phyloP scores from a whole-genome alignment of 2,329 filamentous ascomycete genomes.

The Pseudogymnoascus pannorum region DNA sequence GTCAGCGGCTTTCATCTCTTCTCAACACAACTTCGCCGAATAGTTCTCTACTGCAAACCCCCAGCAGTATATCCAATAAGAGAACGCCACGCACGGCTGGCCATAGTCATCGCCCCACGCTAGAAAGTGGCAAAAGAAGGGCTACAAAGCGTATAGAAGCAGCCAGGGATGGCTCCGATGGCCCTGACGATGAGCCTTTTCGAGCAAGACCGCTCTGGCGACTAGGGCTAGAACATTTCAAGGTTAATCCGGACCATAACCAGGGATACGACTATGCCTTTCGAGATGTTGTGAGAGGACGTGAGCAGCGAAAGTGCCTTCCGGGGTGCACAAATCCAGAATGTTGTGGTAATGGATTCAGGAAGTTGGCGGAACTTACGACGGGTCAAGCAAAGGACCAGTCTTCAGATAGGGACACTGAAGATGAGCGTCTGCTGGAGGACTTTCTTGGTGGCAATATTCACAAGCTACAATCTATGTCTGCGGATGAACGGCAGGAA shows the following conservation, averaged over 20 bases:
- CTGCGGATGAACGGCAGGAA: constrained; percentile 52
- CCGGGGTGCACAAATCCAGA: constrained; percentile 52
- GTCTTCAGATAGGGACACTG: constrained; percentile 20
- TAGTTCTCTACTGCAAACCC: neutral
- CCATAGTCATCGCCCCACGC: neutral
- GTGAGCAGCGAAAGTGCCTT: constrained; percentile 50
- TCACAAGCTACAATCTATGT: constrained; percentile 55
- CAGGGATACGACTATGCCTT: constrained; percentile 54
- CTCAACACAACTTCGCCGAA: neutral
- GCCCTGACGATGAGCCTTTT: constrained; percentile 30
- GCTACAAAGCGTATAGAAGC: neutral
- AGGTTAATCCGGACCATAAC: constrained; percentile 54
- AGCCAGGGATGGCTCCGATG: constrained; percentile 7
- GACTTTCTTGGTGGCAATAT: constrained; percentile 47
- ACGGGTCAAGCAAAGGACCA: constrained; percentile 16
- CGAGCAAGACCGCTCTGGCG: constrained; percentile 34
- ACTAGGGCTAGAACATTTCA: constrained; percentile 50
- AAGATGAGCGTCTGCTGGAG: constrained; percentile 46
- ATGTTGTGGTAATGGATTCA: constrained; percentile 41
- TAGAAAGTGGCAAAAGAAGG: neutral
- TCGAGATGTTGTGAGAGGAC: constrained; percentile 51
- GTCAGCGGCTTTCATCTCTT: neutral
- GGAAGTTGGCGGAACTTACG: constrained; percentile 24
- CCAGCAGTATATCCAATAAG: neutral
- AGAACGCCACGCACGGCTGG: neutral